Base-by-base conservation (phyloP, 2,329 filamentous ascomycete genomes). In the Scedosporium apiospermum region DNA sequence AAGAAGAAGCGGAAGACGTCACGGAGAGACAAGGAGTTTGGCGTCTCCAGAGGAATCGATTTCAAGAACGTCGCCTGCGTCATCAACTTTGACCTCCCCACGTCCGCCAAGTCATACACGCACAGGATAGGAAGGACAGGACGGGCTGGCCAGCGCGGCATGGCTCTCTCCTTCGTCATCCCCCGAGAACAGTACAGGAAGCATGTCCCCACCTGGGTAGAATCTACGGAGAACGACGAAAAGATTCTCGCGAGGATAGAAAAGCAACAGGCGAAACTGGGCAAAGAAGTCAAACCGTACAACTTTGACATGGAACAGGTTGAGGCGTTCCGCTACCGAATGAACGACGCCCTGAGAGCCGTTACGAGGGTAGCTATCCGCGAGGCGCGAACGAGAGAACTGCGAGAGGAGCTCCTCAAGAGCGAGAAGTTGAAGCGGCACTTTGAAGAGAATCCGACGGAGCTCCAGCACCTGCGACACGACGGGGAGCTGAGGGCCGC, bases 31-130 rank as follows among this genome's bases (percentile, higher is more conserved):
- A 88, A 90, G 66, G 95, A 99, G 70, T 99, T 95, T 70, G 93
- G 95, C 18, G 88, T 99, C n/a, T 93, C 93, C 10, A 86, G 95
- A 69, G 95, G 93, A 63, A 96, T 99, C 68, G 95, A 99, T 75
- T 99, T 99, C 79, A 88, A 95, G 70, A 93, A 97, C 71, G 93
- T 99, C 62, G 87, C 91, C 3, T 92, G 90, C 65, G 93, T 99
- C 26, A 86, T 99, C 72, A 99, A 99, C 77, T 99, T 99, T 73
- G 95, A 99, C 74, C 87, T 99, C 16, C 95, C 95, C 0, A 85
- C 87, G 16, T 89, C 88, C 7, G 88, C 91, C 44, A 96, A 91
- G 72, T 96, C 91, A 7, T 99, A 99, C 75, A 96, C 90, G n/a
- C 95, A 99, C 76, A 88, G 95, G 62, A 96, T 99, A 69, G 95